Conservation (phyloP, 805 yeast genomes). For the Teunomyces cretensis region DNA sequence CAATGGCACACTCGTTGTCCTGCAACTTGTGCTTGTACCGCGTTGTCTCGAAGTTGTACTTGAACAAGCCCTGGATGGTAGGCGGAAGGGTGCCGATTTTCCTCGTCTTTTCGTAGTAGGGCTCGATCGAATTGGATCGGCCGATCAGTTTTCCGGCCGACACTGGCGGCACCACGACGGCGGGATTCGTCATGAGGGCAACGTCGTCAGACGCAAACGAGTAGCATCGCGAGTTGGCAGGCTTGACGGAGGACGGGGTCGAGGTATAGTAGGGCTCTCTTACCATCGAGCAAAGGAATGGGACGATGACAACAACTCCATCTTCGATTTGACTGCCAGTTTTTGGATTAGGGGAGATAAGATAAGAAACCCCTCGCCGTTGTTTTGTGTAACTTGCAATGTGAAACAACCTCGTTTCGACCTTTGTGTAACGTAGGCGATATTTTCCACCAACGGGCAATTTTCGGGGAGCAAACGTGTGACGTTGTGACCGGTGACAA, state of each 20-base stretch:
- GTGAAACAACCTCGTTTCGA: too few species aligned
- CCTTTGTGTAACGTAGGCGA: too few species aligned
- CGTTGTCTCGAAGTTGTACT: neutral
- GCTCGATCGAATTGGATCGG: constrained; percentile 15
- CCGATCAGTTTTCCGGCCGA: neutral
- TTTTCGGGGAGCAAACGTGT: too few species aligned
- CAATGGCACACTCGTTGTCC: constrained; percentile 11
- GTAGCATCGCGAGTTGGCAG: constrained; percentile 9
- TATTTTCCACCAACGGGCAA: too few species aligned
- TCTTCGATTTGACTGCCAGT: too few species aligned
- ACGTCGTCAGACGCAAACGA: constrained; percentile 9
- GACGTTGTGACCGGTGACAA: too few species aligned
- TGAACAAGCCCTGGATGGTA: constrained; percentile 3
- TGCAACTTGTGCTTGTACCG: neutral
- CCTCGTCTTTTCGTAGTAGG: constrained; percentile 13
- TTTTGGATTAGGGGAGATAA: neutral
- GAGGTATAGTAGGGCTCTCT: constrained; percentile 15
- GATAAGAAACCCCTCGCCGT: neutral
- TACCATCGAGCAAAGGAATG: constrained; percentile 5
- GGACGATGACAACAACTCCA: too few species aligned
- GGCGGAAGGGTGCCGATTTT: constrained; percentile 6
- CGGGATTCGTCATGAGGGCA: neutral
- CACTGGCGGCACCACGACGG: constrained; percentile 3
- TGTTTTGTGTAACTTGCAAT: too few species aligned
- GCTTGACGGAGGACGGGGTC: constrained; percentile 9